phyloP scores from a whole-genome alignment of 768 basidiomycete species.

The Collybia sp. region DNA sequence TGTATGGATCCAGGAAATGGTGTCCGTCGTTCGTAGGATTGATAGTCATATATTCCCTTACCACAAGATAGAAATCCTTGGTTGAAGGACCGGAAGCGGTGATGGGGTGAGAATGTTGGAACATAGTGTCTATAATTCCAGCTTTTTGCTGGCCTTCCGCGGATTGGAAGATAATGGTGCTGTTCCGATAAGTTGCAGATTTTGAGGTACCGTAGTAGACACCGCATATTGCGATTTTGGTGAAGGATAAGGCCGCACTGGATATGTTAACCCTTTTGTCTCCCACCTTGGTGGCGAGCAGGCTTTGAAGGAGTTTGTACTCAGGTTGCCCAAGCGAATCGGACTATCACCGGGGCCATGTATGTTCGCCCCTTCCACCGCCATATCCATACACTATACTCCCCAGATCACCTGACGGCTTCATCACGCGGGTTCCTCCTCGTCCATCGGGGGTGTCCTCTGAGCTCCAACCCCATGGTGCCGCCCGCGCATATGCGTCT shows the following conservation, averaged over 20 bases:
- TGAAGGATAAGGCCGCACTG: neutral
- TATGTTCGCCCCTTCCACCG: too few species aligned
- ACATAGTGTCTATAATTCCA: slow-evolving; percentile 4
- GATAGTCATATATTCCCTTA: neutral
- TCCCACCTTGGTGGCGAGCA: slow-evolving; percentile 1
- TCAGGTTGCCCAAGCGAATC: neutral
- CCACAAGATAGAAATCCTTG: slow-evolving; percentile 1
- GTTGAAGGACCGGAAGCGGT: neutral
- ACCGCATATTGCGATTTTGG: slow-evolving; percentile 4
- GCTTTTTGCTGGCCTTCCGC: neutral
- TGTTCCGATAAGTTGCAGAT: too few species aligned
- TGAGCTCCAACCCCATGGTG: too few species aligned
- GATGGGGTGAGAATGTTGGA: slow-evolving; percentile 1
- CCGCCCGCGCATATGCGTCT: too few species aligned
- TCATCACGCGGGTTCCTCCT: too few species aligned
- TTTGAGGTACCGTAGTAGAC: slow-evolving; percentile 6
- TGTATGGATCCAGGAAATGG: slow-evolving; percentile 7
- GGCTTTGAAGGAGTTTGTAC: neutral
- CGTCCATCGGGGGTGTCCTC: too few species aligned
- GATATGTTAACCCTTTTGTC: neutral
- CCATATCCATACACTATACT: too few species aligned
- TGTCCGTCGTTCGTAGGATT: neutral
- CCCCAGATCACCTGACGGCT: too few species aligned
- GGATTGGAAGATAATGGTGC: slow-evolving; percentile 6
- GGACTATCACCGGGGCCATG: too few species aligned